phyloP scores from a whole-genome alignment of 768 basidiomycete genomes.

The Porpolomopsis calyptriformis region DNA sequence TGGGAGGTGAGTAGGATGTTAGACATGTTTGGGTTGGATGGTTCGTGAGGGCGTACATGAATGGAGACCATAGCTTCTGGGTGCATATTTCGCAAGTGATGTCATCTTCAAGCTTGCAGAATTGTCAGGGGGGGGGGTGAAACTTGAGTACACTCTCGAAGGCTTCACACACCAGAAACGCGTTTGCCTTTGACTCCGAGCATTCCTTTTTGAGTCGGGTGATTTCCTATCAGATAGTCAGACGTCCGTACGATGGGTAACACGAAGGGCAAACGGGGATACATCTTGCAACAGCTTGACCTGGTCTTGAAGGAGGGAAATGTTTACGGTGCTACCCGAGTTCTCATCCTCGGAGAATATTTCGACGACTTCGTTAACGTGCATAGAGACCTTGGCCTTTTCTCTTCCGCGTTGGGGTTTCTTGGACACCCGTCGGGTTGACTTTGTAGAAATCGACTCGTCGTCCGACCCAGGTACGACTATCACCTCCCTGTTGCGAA shows the following conservation, averaged over 20 bases:
- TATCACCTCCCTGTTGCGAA: neutral
- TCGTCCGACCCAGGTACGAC: slow-evolving; percentile 1
- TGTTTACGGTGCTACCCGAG: slow-evolving; percentile 12
- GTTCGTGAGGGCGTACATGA: slow-evolving; percentile 34
- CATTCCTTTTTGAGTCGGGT: neutral
- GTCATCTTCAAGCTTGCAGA: slow-evolving; percentile 39
- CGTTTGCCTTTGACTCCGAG: neutral
- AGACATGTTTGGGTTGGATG: neutral
- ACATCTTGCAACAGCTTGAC: slow-evolving; percentile 37
- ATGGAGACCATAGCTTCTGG: slow-evolving; percentile 54
- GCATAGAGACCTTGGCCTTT: slow-evolving; percentile 1
- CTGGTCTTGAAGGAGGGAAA: slow-evolving; percentile 29
- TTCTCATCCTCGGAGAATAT: slow-evolving; percentile 48
- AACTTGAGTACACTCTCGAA: neutral
- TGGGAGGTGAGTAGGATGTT: neutral
- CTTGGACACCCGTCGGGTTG: neutral
- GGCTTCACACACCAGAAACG: neutral
- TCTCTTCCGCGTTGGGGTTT: neutral
- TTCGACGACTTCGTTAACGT: slow-evolving; percentile 35
- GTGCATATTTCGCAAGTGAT: slow-evolving; percentile 59
- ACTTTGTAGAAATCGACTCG: neutral
- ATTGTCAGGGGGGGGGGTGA: slow-evolving; percentile 22
- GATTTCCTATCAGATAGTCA: neutral
- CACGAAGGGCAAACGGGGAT: slow-evolving; percentile 6
- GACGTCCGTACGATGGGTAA: neutral